Conservation (phyloP, 495 filamentous ascomycete genomes). For the Aspergillus sclerotiicarbonarius region DNA sequence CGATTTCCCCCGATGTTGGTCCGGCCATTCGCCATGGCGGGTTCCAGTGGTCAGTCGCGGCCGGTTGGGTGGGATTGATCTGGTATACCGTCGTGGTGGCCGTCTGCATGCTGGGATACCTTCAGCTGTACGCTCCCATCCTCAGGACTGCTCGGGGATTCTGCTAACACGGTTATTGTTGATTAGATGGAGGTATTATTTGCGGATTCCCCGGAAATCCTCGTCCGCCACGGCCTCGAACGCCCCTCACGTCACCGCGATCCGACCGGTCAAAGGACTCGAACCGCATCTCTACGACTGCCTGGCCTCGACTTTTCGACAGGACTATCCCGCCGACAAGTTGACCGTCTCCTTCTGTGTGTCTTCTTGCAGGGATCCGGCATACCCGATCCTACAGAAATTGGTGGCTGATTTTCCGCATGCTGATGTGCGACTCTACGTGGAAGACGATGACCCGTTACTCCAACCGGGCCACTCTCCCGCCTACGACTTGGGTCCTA, state of each 20-base stretch:
- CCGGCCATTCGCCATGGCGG: slow-evolving; percentile 36
- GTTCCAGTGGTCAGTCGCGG: slow-evolving; percentile 30
- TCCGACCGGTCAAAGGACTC: slow-evolving; percentile 90
- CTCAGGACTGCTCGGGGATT: slow-evolving; percentile 2
- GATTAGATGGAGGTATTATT: slow-evolving; percentile 46
- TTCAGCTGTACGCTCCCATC: slow-evolving; percentile 52
- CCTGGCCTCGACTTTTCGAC: slow-evolving; percentile 83
- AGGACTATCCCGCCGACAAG: slow-evolving; percentile 74
- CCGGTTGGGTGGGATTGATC: slow-evolving; percentile 52
- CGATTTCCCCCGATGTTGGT: slow-evolving; percentile 24
- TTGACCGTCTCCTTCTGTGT: slow-evolving; percentile 84
- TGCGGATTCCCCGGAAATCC: slow-evolving; percentile 35
- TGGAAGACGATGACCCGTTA: slow-evolving; percentile 87
- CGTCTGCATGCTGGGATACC: slow-evolving; percentile 58
- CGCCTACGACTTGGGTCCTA: slow-evolving; percentile 73
- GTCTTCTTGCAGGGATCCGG: slow-evolving; percentile 71
- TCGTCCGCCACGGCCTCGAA: slow-evolving; percentile 26
- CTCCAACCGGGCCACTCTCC: slow-evolving; percentile 52
- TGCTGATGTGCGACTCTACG: slow-evolving; percentile 69
- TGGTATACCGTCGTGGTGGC: slow-evolving; percentile 57
- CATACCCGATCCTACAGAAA: slow-evolving; percentile 68
- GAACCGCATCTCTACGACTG: slow-evolving; percentile 91
- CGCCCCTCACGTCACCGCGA: slow-evolving; percentile 82
- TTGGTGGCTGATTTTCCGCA: slow-evolving; percentile 68
- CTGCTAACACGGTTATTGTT: slow-evolving; percentile 18